These are phyloP conservation scores for Saturnispora gosingensis DNA, from an alignment of 805 yeast species.

Conservation along the genomic window DNA sequence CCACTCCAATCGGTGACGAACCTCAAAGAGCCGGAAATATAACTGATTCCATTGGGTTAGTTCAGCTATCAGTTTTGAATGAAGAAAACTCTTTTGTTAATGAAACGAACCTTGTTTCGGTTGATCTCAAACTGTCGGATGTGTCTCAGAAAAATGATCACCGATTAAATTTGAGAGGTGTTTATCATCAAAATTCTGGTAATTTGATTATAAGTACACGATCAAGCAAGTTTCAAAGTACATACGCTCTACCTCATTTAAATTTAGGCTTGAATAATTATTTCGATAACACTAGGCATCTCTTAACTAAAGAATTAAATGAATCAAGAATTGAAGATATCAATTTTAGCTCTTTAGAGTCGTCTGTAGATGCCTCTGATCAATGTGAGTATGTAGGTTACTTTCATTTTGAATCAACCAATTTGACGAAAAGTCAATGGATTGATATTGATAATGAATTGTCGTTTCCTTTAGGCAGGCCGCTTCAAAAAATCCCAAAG, in stretches of 20 bases:
- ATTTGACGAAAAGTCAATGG: constrained; percentile 43
- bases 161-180: constrained; percentile 43
- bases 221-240: constrained; percentile 56
- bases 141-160: constrained; percentile 26
- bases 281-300: constrained; percentile 37
- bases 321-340: constrained; percentile 33
- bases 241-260: constrained; percentile 54
- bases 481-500: constrained; percentile 50
- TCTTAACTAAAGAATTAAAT: constrained; percentile 37
- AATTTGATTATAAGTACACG: constrained; percentile 47
- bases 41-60: constrained; percentile 20
- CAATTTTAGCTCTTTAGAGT: constrained; percentile 29
- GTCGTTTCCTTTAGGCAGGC: constrained; percentile 66
- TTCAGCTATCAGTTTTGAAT: constrained; percentile 13
- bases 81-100: background rate
- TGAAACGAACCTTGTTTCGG: constrained; percentile 12
- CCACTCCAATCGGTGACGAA: constrained; percentile 4
- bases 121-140: background rate
- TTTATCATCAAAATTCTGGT: constrained; percentile 61
- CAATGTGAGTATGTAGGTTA: constrained; percentile 67
- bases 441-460: constrained; percentile 64
- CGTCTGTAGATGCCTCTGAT: constrained; percentile 23
- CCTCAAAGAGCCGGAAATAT: constrained; percentile 20
- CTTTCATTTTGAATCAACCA: constrained; percentile 60
- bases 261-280: constrained; percentile 30